Percentiles rank a stretch among this genome's conserved stretches.
phyloP scores from a whole-genome alignment of 805 yeast species.

The Cyberlindnera meyerae region DNA sequence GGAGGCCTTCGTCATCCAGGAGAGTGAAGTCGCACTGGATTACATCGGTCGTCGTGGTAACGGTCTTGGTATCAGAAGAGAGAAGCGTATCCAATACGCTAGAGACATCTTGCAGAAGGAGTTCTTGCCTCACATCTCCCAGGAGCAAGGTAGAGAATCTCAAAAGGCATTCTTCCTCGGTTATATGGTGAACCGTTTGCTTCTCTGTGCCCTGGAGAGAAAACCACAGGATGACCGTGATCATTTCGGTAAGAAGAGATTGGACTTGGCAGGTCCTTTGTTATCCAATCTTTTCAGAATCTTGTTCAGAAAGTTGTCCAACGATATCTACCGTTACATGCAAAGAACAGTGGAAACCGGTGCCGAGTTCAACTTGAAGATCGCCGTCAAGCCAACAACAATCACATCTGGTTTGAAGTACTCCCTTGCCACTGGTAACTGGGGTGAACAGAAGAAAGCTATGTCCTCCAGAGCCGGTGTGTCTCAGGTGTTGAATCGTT shows the following conservation, averaged over 20 bases:
- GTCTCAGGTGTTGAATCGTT: conserved; percentile 95
- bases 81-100: conserved; percentile 97
- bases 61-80: conserved; percentile 92
- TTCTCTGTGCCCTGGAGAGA: conserved; percentile 93
- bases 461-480: conserved; percentile 99
- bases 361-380: conserved; percentile 90
- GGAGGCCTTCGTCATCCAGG: conserved; percentile 97
- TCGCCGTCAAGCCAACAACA: conserved; percentile 95
- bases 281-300: conserved; percentile 93
- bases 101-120: conserved; percentile 95
- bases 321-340: conserved; percentile 96
- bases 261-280: conserved; percentile 97
- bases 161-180: conserved; percentile 97
- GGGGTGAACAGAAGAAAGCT: conserved; percentile 99
- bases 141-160: conserved; percentile 93
- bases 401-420: conserved; percentile 96
- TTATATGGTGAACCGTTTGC: conserved; percentile 93
- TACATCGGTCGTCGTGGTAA: conserved; percentile 98
- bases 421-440: conserved; percentile 98
- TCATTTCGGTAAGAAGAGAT: conserved; percentile 97
- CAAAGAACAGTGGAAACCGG: conserved; percentile 98
- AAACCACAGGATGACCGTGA: conserved; percentile 99
- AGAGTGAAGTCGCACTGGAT: conserved; percentile 95
- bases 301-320: conserved; percentile 89
- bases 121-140: conserved; percentile 94